These are phyloP conservation scores for Gastrolobium bilobum DNA, from an alignment of 306 rosid genomes.

Conservation along the genomic window DNA sequence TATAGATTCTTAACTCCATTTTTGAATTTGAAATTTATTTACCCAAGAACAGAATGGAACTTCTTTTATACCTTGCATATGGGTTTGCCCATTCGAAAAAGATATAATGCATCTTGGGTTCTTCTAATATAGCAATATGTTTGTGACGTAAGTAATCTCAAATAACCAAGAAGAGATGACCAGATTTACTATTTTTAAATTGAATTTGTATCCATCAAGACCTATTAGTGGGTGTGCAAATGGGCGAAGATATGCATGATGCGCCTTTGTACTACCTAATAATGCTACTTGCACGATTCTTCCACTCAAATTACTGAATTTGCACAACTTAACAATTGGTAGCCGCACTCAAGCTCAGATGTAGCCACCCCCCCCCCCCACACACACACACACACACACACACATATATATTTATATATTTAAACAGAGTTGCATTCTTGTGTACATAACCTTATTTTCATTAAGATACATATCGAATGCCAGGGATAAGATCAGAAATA, in stretches of 20 bases:
- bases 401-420: too few species aligned
- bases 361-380: too few species aligned
- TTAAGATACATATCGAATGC: constrained; percentile 32
- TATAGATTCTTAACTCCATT: constrained; percentile 11
- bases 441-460: constrained; percentile 35
- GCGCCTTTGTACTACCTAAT: not conserved
- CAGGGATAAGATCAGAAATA: constrained; percentile 37
- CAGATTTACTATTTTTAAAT: constrained; percentile 24
- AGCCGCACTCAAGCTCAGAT: constrained; percentile 25
- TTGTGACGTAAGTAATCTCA: constrained; percentile 18
- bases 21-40: constrained; percentile 32
- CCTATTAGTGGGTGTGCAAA: not conserved
- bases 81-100: not conserved
- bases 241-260: constrained; percentile 18
- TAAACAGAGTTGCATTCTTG: not conserved
- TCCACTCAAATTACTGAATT: not conserved
- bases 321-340: constrained; percentile 8
- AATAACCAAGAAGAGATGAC: constrained; percentile 3
- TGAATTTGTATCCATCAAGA: not conserved
- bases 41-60: constrained; percentile 14
- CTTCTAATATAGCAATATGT: constrained; percentile 17
- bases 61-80: constrained; percentile 8
- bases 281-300: constrained; percentile 9
- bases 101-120: constrained; percentile 9
- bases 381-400: too few species aligned